Conservation (phyloP, 106 monocot species). For the Ottelia alismoides region DNA sequence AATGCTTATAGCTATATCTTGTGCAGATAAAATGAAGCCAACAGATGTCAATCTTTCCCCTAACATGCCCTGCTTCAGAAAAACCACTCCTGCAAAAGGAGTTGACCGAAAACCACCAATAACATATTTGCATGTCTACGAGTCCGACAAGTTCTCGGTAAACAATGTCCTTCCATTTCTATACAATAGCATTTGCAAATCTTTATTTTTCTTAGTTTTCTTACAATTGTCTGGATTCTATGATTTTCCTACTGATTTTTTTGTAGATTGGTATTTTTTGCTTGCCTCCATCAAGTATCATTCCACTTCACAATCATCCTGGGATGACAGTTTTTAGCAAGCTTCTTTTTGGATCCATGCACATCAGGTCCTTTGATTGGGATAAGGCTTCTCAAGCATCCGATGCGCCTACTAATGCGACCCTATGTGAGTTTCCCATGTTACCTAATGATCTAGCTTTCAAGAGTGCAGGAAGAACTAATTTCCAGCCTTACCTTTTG, state of each 20-base stretch:
- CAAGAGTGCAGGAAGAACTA: no score
- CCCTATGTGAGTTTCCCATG: conserved; percentile 13
- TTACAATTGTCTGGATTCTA: not conserved
- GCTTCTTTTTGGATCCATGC: conserved; percentile 79
- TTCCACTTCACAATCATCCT: conserved; percentile 91
- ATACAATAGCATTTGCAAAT: not conserved
- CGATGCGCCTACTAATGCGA: not conserved
- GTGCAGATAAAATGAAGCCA: conserved; percentile 34
- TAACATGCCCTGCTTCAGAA: conserved; percentile 22
- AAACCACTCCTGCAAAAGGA: not conserved
- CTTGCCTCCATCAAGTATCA: conserved; percentile 50
- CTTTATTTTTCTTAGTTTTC: not conserved
- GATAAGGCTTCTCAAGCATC: conserved; percentile 9
- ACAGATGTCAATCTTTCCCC: conserved; percentile 28
- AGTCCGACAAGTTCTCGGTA: conserved; percentile 32
- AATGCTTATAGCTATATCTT: not conserved
- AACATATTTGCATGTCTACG: conserved; percentile 35
- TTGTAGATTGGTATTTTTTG: conserved; percentile 72
- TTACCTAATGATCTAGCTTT: not conserved
- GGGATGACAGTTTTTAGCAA: conserved; percentile 97
- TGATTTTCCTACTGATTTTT: no score
- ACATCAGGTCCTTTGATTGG: conserved; percentile 91
- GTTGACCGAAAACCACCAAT: conserved; percentile 6
- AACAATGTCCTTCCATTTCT: not conserved
- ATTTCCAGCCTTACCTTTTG: no score